Conservation (phyloP, 2,329 filamentous ascomycete species). For the Monilinia fructicola region DNA sequence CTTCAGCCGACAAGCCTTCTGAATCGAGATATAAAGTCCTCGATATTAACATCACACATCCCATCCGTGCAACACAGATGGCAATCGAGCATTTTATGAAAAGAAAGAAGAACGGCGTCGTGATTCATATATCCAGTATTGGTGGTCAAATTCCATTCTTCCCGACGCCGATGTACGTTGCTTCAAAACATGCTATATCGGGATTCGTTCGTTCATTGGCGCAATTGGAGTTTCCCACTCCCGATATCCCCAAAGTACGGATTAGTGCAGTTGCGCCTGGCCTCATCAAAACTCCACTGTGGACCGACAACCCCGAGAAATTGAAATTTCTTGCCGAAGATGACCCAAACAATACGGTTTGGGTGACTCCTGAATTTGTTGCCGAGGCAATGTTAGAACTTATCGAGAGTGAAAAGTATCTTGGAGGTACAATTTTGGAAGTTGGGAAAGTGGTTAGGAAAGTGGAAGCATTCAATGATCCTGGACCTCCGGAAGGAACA, state of each 20-base stretch:
- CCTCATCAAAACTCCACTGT: slow-evolving; percentile 45
- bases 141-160: slow-evolving; percentile 45
- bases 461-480: slow-evolving; percentile 44
- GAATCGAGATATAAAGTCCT: slow-evolving; percentile 47
- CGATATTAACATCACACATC: slow-evolving; percentile 54
- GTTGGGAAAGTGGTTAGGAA: slow-evolving; percentile 42
- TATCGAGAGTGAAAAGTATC: slow-evolving; percentile 40
- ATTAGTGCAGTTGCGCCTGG: slow-evolving; percentile 49
- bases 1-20: slow-evolving; percentile 45
- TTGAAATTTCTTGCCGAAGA: slow-evolving; percentile 39
- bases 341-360: slow-evolving; percentile 36
- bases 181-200: slow-evolving; percentile 50
- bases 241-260: slow-evolving; percentile 41
- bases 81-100: slow-evolving; percentile 50
- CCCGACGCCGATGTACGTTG: slow-evolving; percentile 48
- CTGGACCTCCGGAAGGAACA: slow-evolving; percentile 40
- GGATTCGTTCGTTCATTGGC: slow-evolving; percentile 48
- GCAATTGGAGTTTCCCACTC: slow-evolving; percentile 39
- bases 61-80: slow-evolving; percentile 52
- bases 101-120: slow-evolving; percentile 35
- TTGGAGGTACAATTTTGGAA: slow-evolving; percentile 47
- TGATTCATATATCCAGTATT: slow-evolving; percentile 51
- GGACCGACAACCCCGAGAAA: slow-evolving; percentile 49
- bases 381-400: slow-evolving; percentile 48
- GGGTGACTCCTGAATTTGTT: slow-evolving; percentile 47